phyloP scores from a whole-genome alignment of 352 stramenopile species.

The Blastocystis sp. region DNA sequence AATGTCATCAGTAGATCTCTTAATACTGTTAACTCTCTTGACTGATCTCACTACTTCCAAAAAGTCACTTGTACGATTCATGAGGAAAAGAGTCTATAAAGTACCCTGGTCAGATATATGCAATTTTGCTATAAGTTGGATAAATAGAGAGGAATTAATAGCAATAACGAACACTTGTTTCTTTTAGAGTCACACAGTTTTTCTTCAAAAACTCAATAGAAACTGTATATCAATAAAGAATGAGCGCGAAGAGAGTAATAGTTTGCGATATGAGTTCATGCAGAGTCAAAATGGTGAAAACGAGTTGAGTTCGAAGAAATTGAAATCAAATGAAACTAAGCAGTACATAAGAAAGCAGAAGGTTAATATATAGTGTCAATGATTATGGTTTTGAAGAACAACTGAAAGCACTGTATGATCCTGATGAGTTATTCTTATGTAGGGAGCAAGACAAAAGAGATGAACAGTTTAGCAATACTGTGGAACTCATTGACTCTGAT shows the following conservation, averaged over 20 bases:
- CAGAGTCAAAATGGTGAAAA: neutral
- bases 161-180: neutral
- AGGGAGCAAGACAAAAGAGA: neutral
- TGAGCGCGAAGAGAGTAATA: neutral
- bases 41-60: neutral
- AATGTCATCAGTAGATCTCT: neutral
- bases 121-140: neutral
- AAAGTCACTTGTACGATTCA: slow-evolving; percentile 31
- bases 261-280: neutral
- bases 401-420: neutral
- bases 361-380: neutral
- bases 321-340: neutral
- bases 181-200: neutral
- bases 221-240: neutral
- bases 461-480: neutral
- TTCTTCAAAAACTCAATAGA: neutral
- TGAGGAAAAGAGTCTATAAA: neutral
- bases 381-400: neutral
- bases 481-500: neutral
- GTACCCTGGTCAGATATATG: neutral
- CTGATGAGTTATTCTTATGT: neutral
- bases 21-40: neutral
- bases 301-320: neutral
- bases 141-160: neutral
- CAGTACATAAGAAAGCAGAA: neutral